Evolutionary conservation across 2,329 filamentous ascomycete species (phyloP).

Genomic region (Clonostachys rosea): DNA sequence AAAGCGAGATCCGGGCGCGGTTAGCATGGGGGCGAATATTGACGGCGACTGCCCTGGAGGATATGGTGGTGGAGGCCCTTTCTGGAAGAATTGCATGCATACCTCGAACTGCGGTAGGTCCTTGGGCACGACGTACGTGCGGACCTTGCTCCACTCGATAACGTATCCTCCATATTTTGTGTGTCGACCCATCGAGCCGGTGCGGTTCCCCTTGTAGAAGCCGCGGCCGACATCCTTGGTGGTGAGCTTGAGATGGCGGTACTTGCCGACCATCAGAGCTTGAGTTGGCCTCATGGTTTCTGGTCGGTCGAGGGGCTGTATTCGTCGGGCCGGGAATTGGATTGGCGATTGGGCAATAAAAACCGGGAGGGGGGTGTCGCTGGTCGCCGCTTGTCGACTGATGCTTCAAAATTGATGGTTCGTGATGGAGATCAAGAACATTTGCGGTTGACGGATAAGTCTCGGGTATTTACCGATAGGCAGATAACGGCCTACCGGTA

Average conservation of each 20-base stretch:
- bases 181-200: conserved; percentile 81
- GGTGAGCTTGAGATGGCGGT: conserved; percentile 75
- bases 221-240: conserved; percentile 92
- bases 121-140: conserved; percentile 80
- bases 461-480: too few species aligned
- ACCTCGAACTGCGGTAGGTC: conserved; percentile 70
- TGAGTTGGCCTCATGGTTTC: conserved; percentile 62
- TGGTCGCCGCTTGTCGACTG: too few species aligned
- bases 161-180: conserved; percentile 79
- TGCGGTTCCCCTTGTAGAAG: conserved; percentile 94
- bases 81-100: conserved; percentile 4
- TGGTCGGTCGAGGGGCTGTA: conserved; percentile 1
- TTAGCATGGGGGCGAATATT: background rate
- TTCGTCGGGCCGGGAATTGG: background rate
- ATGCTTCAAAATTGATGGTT: too few species aligned
- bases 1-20: background rate
- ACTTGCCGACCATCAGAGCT: conserved; percentile 58
- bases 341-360: background rate
- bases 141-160: conserved; percentile 82
- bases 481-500: too few species aligned
- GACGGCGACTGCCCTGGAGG: background rate
- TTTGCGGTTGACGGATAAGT: too few species aligned
- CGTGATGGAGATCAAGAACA: too few species aligned
- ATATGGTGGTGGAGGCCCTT: background rate
- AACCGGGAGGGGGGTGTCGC: too few species aligned